phyloP scores from a whole-genome alignment of 1,139 yeast species.

The Geotrichum carabidarum region DNA sequence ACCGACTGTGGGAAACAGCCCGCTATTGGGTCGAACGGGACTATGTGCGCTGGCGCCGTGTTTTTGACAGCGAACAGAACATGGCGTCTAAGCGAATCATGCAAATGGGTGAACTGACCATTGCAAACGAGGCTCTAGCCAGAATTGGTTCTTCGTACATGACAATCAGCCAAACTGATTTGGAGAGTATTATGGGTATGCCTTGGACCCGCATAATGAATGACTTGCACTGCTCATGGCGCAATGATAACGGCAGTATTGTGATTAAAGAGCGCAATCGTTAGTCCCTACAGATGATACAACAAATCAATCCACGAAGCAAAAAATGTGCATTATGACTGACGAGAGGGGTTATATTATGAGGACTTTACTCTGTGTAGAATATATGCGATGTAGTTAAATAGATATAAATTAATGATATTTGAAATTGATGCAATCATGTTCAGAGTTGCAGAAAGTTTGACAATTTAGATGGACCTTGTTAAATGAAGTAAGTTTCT shows the following conservation, averaged over 20 bases:
- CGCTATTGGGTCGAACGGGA: slow-evolving; percentile 14
- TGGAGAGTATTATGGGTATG: slow-evolving; percentile 9
- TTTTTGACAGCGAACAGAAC: slow-evolving; percentile 5
- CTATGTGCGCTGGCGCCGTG: slow-evolving; percentile 14
- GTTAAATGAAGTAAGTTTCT: no score
- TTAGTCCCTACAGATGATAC: background rate
- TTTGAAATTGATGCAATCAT: no score
- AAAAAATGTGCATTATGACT: no score
- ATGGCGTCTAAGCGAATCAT: slow-evolving; percentile 8
- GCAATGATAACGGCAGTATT: background rate
- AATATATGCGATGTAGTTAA: no score
- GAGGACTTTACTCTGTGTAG: no score
- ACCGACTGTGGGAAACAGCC: slow-evolving; percentile 11
- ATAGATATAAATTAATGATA: no score
- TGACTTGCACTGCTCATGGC: slow-evolving; percentile 6
- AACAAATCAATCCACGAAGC: no score
- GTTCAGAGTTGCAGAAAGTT: no score
- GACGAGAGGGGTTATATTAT: no score
- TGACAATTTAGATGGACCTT: no score
- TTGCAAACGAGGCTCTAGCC: slow-evolving; percentile 2
- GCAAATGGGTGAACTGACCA: slow-evolving; percentile 12
- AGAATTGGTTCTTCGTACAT: slow-evolving; percentile 4
- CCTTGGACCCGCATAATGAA: slow-evolving; percentile 4
- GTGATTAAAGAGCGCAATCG: background rate
- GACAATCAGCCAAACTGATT: background rate